Evolutionary conservation across 2,329 filamentous ascomycete species (phyloP), one percentile per base, ranked within the genome.

Genomic region (Emericellopsis cladophorae): DNA sequence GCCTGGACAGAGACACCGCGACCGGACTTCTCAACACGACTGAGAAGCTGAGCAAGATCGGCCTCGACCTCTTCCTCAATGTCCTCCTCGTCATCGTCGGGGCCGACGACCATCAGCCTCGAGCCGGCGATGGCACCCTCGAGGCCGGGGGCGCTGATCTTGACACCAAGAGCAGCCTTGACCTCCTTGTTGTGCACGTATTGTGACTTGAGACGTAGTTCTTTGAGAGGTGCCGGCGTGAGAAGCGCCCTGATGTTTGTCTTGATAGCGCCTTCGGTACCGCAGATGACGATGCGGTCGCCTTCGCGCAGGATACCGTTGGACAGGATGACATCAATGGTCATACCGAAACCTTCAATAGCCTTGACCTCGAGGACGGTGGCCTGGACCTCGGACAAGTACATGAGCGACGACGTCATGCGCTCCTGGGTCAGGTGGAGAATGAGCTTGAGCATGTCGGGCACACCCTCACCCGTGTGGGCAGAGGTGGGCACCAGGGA

Each of bases 121-220:
- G 93, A 98, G 58, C 92, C 92, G 46, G 92, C 92, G 61, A 98
- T 96, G 50, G 93, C 92, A 46, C 86, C 82, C 61, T 98, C 92
- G 18, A 98, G 82, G 47, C 89, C 88, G 51, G 95, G 93, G 36
- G 90, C 92, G 47, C 88, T 88, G 57, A 98, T 96, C 76, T 98
- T 98, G 62, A 98, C 87, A 83, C 92, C 92, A 55, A 98, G 76
- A 8, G 92, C 88, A 16, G 93, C 92, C 72, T 95, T 98, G 67
- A 95, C 89, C 62, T 95, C 88, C 70, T 98, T 96, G 70, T 98
- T 95, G 70, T 98, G 93, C 24, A 98, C 90, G 55, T 98, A 98
- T 47, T 81, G 76, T 4, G 89, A 95, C 67, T 96, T 96, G 54
- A 98, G 77, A 60, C 93, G 88, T 48, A 98, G 65, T 61, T 98